These are phyloP conservation scores for Sarocladium brachiariae DNA, from an alignment of 2,329 filamentous ascomycete species.

Conservation along the genomic window DNA sequence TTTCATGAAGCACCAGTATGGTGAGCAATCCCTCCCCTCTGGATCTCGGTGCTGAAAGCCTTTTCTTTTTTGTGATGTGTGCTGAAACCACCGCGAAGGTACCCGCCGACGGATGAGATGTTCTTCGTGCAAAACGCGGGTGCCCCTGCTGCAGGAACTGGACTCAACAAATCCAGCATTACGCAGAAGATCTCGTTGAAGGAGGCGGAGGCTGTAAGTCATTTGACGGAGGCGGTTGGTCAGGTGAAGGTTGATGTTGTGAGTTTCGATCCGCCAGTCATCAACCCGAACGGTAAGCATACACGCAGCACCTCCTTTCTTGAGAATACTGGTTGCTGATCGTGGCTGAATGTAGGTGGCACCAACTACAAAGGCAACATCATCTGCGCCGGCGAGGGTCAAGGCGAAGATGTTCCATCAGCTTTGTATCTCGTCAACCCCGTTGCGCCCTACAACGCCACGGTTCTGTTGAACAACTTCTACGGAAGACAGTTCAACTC, in stretches of 20 bases:
- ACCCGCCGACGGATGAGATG: constrained; percentile 40
- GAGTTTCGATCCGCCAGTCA: constrained; percentile 31
- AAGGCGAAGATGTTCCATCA: constrained; percentile 30
- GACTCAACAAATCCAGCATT: constrained; percentile 42
- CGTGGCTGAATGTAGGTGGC: constrained; percentile 24
- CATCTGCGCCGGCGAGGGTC: constrained; percentile 38
- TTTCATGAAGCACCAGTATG: constrained; percentile 52
- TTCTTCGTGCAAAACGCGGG: constrained; percentile 50
- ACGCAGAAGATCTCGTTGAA: constrained; percentile 43
- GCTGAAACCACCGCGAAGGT: constrained; percentile 15
- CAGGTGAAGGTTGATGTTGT: constrained; percentile 34
- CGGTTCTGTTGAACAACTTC: constrained; percentile 50
- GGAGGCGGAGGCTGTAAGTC: constrained; percentile 30
- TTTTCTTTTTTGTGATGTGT: too few relatives aligned
- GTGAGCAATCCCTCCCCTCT: too few relatives aligned
- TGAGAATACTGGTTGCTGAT: too few relatives aligned
- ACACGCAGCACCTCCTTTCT: too few relatives aligned
- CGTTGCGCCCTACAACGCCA: constrained; percentile 41
- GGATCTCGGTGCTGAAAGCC: too few relatives aligned
- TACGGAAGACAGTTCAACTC: constrained; percentile 55
- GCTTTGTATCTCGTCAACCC: constrained; percentile 15
- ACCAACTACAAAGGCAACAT: constrained; percentile 41
- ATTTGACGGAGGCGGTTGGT: constrained; percentile 28
- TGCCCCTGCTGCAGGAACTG: constrained; percentile 37
- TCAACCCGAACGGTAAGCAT: constrained; percentile 44